Evolutionary conservation across 106 monocot genomes (phyloP), one percentile per base, ranked within the genome.

Genomic region (Xerophyta viscosa): DNA sequence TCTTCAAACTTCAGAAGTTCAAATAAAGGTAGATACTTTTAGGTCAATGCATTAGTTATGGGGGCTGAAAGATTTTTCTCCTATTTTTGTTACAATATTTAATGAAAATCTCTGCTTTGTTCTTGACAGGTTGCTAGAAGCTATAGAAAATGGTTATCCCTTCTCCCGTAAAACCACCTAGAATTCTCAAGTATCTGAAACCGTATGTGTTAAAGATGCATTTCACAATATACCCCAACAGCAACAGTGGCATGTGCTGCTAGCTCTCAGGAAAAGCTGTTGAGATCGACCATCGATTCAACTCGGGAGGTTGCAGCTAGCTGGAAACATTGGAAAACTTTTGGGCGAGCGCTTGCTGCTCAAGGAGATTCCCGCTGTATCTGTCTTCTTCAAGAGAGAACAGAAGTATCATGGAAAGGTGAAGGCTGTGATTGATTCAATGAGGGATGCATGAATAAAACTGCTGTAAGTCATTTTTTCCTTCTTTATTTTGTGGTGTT

Each of bases 401-500:
- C 92, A 92, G 70, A 79, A 67, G 56, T 92, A 92, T 29, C 92
- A 92, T 36, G 92, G 92, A 8, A 92, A 92, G 61, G 79, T 86
- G 7, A 92, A 82, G 72, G 92, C 86, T 15, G 70, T 86, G n/a
- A 71, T 92, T 11, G 92, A 92, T 57, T 76, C 78, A 5, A 48
- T 92, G 27, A 78, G 79, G 57, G 82, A 79, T 42, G 70, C 67
- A 27, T 86, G 92, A 2, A 76, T 92, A 43, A 79, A 92, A 61
- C 72, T 92, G 12, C 66, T 87, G n/a, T 87, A 66, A n/a, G n/a
- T n/a, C n/a, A 80, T n/a, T n/a, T n/a, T n/a, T n/a, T n/a, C n/a
- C n/a, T n/a, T n/a, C n/a, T n/a, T n/a, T n/a, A n/a, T n/a, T n/a
- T n/a, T n/a, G n/a, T n/a, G n/a, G n/a, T n/a, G n/a, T n/a, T n/a